Evolutionary conservation across 2,329 filamentous ascomycete genomes (phyloP).

Genomic region (Exophiala oligosperma): DNA sequence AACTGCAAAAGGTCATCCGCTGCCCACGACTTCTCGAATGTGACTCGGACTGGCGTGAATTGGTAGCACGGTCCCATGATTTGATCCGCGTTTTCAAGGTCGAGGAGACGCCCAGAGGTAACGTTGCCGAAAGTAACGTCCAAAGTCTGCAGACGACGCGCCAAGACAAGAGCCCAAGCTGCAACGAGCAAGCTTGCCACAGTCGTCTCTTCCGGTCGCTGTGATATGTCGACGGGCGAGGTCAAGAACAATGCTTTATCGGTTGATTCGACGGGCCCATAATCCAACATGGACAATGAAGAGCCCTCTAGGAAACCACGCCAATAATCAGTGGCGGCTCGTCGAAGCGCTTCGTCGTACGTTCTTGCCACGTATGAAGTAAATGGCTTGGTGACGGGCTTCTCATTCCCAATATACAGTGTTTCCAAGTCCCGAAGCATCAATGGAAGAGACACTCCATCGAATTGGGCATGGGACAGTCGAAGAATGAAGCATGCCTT

Average conservation of each 20-base stretch:
- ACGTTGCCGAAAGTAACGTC: constrained; percentile 68
- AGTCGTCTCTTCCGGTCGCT: constrained; percentile 58
- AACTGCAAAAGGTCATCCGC: constrained; percentile 51
- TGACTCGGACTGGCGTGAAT: constrained; percentile 65
- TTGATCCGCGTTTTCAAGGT: constrained; percentile 54
- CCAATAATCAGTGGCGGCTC: constrained; percentile 52
- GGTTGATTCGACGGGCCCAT: neutral
- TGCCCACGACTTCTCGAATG: constrained; percentile 54
- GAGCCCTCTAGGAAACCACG: constrained; percentile 57
- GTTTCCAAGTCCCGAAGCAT: constrained; percentile 62
- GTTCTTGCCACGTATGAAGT: constrained; percentile 46
- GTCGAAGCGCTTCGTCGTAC: constrained; percentile 46
- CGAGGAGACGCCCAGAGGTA: constrained; percentile 63
- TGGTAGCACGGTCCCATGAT: constrained; percentile 68
- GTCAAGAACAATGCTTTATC: constrained; percentile 13
- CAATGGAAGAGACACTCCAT: constrained; percentile 65
- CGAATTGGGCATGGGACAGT: constrained; percentile 69
- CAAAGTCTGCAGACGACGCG: constrained; percentile 51
- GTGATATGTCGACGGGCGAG: constrained; percentile 38
- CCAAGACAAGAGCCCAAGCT: constrained; percentile 64
- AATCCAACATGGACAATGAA: constrained; percentile 40
- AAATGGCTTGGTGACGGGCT: constrained; percentile 43
- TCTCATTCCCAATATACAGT: constrained; percentile 45
- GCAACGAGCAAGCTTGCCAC: constrained; percentile 65
- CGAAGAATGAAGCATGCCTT: constrained; percentile 53